Evolutionary conservation across 2,329 filamentous ascomycete genomes (phyloP), one percentile per base, ranked within the genome.

Genomic region (Emergomyces orientalis): DNA sequence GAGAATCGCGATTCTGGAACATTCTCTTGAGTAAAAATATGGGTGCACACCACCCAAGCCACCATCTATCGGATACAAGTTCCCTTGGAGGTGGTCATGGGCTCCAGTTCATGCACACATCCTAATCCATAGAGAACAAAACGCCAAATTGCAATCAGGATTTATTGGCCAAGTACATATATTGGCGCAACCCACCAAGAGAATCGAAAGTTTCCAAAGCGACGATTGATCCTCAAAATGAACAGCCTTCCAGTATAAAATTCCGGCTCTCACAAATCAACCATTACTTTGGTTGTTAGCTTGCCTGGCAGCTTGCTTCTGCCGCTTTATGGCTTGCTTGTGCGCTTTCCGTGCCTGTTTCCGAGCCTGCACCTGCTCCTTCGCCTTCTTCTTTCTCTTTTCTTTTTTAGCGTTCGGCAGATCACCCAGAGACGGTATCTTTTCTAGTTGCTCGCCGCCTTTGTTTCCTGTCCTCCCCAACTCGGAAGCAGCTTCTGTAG

Each of bases 281-380:
- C 59, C 56, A 59, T 41, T 52, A 25, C 30, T 43, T 52, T 62
- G 56, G 41, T 68, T 66, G 71, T 66, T 69, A 67, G 27, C 65
- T 60, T 71, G 70, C 47, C 68, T 71, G 25, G 74, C 72, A 55
- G 79, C 74, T 70, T 83, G 80, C 67, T 75, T 75, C 64, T 75
- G 74, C 41, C 72, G 62, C 34, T 69, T 67, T 64, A 69, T 68
- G 59, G 67, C 64, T 47, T 70, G 66, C 62, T 63, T 70, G 61
- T 64, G 69, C 39, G 66, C 70, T 49, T 68, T 68, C 63, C 70
- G 72, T 62, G 62, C 71, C 51, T 66, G 67, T 63, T 68, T 72
- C 54, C 67, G 72, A 61, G 69, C 68, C 58, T 64, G 64, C 62
- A 25, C 8, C 58, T 65, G 63, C 62, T 68, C 70, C 59, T 69